Evolutionary conservation across 208 protist species (phyloP), one percentile per base, ranked within the genome.

Genomic region (Blastocrithidia nonstop): DNA sequence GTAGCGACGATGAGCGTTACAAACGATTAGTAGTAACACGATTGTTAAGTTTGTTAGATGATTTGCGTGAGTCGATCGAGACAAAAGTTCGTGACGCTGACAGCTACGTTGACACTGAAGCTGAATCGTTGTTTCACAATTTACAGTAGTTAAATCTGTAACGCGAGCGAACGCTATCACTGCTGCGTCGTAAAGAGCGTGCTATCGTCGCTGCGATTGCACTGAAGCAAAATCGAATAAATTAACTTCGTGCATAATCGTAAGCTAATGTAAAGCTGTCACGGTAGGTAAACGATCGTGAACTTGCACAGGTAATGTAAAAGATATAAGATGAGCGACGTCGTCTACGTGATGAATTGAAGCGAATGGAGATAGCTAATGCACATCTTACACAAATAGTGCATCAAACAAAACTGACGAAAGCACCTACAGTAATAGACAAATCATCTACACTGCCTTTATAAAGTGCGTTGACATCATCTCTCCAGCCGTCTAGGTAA

Each of bases 101-200:
- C 13, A 56, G 36, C 11, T 46, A 31, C 11, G n/a, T n/a, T n/a
- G 73, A 77, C 29, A 61, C 68, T 19, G 74, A 83, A 46, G 64
- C 72, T 6, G 66, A 77, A 36, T 69, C 83, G 52, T 45, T 82
- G 20, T 59, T 86, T 20, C 83, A 80, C 41, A 66, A 70, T 0
- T 69, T 90, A 19, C 67, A 79, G 20, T 76, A 90, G 57, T 51
- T 90, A 25, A 76, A 73, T 2, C 69, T 76, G 4, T 72, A 85
- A 45, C 63, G 81, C 9, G 81, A 86, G 49, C 54, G 61, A 19
- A 60, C 70, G 21, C 54, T 82, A 39, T 54, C 60, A 36, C 56
- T 85, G 9, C 60, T 72, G 33, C 56, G 58, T 4, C 68, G 71
- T 54, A 81, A 79, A 29, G 74, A 82, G 39, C 59, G 70, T n/a